Evolutionary conservation across 345 rosid species (phyloP), one percentile per base, ranked within the genome.

Genomic region (Eucalyptus decipiens): DNA sequence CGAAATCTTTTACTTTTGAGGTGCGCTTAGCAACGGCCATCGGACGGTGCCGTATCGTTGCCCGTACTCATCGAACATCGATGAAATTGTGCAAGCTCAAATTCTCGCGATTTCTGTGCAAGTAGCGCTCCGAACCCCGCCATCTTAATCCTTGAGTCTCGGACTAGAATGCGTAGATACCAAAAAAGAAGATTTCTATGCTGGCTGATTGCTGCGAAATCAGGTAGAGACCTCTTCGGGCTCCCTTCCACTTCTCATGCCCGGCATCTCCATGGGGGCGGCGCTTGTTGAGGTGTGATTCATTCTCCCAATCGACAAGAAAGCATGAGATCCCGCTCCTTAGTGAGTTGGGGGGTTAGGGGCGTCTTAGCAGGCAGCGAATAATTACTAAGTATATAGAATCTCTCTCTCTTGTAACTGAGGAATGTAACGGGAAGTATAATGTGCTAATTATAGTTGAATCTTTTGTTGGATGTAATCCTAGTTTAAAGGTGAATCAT

Each of bases 361-460:
- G 24, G 11, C 1, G 5, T 0, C 58, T 0, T 52, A 52, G 58
- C 0, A 19, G 10, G 10, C 24, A 52, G 1, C 56, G 56, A 52
- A 19, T 52, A 19, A 3, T 2, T 52, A 19, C 24, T 7, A 0
- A 52, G 56, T 52, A 52, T 52, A 19, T 52, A 3, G 7, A 52
- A 52, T 52, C 58, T 52, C 2, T 52, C 19, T 52, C 24, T 52
- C 4, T 52, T 52, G 58, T 52, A 8, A 52, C 1, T 52, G 11
- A 21, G 58, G 26, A 52, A 52, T 52, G 5, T 21, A 8, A 8
- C 2, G 26, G 11, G 11, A 52, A 52, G 11, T 52, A 5, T 52
- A 0, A 19, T 21, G 2, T 52, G 56, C 5, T 52, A 7, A 19
- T 8, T 52, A 52, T 8, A 19, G 5, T 52, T 52, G 56, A 52